These are phyloP conservation scores for Sphagnum fallax DNA, from an alignment of 228 moss, liverwort and hornwort genomes.

Conservation along the genomic window DNA sequence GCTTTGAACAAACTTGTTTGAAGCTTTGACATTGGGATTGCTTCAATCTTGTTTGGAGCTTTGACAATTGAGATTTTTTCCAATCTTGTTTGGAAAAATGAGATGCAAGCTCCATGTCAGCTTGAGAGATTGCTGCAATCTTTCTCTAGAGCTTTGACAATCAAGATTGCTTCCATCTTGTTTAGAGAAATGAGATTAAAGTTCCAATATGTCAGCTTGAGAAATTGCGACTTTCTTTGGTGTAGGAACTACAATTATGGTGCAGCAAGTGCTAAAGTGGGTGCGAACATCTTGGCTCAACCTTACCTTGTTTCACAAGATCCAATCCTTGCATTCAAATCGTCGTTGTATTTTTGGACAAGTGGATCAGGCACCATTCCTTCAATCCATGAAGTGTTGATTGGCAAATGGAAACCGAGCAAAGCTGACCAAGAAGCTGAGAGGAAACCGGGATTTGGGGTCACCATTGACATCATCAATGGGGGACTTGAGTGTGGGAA, in stretches of 20 bases:
- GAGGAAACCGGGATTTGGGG: constrained; percentile 29
- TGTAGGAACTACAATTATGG: constrained; percentile 66
- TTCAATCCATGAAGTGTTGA: constrained; percentile 36
- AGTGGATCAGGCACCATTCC: constrained; percentile 13
- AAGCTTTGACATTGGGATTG: too few relatives aligned
- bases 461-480: constrained; percentile 58
- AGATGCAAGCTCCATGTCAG: too few relatives aligned
- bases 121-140: too few relatives aligned
- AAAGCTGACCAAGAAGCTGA: constrained; percentile 11
- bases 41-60: too few relatives aligned
- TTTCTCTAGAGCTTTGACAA: too few relatives aligned
- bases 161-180: too few relatives aligned
- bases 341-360: constrained; percentile 68
- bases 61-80: too few relatives aligned
- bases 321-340: constrained; percentile 35
- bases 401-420: constrained; percentile 24
- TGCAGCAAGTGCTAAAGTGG: constrained; percentile 19
- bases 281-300: constrained; percentile 24
- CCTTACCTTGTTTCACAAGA: constrained; percentile 36
- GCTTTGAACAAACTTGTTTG: too few relatives aligned
- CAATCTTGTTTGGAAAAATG: too few relatives aligned
- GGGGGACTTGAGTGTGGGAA: constrained; percentile 53
- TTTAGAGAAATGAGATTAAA: too few relatives aligned
- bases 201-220: too few relatives aligned
- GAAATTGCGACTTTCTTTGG: too few relatives aligned